Percentiles rank a stretch among this genome's conserved stretches.
These are phyloP conservation scores for Thinopyrum obtusiflorum DNA, from an alignment of 202 grass and related monocot species.

Conservation along the genomic window DNA sequence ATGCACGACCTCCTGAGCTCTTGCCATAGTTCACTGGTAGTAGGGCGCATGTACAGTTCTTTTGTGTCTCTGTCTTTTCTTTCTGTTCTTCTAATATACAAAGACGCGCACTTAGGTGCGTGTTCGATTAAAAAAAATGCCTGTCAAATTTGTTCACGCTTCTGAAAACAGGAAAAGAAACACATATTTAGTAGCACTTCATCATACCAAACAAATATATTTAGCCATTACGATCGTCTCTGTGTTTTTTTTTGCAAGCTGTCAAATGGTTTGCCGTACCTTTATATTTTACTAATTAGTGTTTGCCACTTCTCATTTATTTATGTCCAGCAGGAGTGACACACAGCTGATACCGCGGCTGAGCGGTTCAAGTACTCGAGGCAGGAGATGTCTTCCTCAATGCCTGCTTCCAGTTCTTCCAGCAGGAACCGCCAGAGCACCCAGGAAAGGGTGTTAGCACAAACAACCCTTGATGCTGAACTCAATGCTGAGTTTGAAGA, in stretches of 20 bases:
- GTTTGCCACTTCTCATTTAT: constrained; percentile 1
- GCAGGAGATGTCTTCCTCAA: constrained; percentile 66
- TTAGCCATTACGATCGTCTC: neutral
- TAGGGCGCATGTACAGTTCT: no score
- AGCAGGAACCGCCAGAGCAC: constrained; percentile 57
- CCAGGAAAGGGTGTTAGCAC: constrained; percentile 67
- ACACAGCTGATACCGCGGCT: neutral
- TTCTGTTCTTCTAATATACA: no score
- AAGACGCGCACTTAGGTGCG: no score
- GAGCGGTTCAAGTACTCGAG: constrained; percentile 7
- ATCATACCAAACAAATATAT: neutral
- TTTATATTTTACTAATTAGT: constrained; percentile 34
- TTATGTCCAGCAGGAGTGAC: constrained; percentile 13
- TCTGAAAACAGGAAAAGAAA: no score
- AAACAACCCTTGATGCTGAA: constrained; percentile 82
- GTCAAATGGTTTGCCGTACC: neutral
- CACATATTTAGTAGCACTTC: neutral
- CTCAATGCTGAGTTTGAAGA: constrained; percentile 88
- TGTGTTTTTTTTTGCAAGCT: neutral
- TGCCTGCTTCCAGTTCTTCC: constrained; percentile 52
- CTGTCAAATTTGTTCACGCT: no score
- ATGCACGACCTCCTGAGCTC: no score
- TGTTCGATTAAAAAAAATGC: no score
- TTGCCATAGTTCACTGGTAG: no score
- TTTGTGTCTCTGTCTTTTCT: no score